A percentile compares a stretch with the other conserved stretches of the same genome.
Conservation (phyloP, 345 rosid species). For the Clausena lansium region DNA sequence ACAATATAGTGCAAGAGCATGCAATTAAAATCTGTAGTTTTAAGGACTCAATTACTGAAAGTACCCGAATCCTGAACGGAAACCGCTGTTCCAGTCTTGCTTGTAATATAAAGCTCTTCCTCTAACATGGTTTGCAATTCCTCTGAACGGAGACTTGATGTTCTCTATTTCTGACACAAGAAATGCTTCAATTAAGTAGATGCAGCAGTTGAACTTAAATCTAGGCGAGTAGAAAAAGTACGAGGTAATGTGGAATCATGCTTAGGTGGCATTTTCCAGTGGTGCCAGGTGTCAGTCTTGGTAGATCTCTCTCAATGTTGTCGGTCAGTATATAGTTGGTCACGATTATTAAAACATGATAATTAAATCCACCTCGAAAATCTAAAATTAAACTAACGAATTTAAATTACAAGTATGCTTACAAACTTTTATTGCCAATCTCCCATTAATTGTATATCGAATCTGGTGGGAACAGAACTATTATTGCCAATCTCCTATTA, state of each 20-base stretch:
- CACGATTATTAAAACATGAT: no score
- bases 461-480: no score
- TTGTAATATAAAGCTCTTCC: constrained; percentile 62
- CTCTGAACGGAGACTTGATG: constrained; percentile 44
- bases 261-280: neutral
- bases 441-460: no score
- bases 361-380: no score
- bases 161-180: constrained; percentile 35
- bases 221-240: no score
- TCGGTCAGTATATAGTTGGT: neutral
- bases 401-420: no score
- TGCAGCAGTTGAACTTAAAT: neutral
- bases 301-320: neutral
- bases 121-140: constrained; percentile 47
- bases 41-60: neutral
- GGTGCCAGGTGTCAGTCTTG: neutral
- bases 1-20: neutral
- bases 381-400: no score
- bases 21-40: neutral
- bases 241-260: neutral
- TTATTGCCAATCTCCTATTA: no score
- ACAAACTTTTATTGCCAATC: no score
- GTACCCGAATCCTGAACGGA: constrained; percentile 58
- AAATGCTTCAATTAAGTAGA: neutral
- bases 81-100: constrained; percentile 60